Evolutionary conservation across 441 rosid genomes (phyloP).

Genomic region (Raphanus hybrid): DNA sequence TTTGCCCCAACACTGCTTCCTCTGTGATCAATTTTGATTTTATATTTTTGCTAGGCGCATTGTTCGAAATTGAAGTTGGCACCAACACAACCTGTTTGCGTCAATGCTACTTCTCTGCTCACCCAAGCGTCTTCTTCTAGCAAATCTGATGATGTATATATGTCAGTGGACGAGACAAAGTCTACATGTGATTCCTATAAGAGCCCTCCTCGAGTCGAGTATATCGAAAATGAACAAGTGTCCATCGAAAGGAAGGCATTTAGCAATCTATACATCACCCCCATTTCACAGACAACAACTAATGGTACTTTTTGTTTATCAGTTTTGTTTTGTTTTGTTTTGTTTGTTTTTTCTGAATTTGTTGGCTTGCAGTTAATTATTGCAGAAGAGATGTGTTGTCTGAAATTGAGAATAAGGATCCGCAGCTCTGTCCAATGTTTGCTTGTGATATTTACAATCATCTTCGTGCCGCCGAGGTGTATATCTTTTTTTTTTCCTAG

Average conservation of each 20-base stretch:
- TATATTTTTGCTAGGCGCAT: constrained; percentile 47
- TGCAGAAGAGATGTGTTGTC: constrained; percentile 63
- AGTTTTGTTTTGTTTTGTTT: neutral
- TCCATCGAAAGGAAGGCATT: constrained; percentile 68
- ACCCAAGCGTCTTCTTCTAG: constrained; percentile 58
- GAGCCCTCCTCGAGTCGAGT: constrained; percentile 77
- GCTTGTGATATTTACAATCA: constrained; percentile 88
- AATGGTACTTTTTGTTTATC: neutral
- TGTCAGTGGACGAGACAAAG: constrained; percentile 81
- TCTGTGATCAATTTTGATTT: neutral
- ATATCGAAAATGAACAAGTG: constrained; percentile 60
- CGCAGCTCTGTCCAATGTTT: constrained; percentile 82
- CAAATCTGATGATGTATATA: constrained; percentile 61
- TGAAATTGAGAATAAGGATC: constrained; percentile 50
- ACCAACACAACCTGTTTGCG: constrained; percentile 37
- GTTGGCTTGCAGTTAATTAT: constrained; percentile 50
- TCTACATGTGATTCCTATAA: constrained; percentile 79
- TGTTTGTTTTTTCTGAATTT: neutral
- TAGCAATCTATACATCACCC: constrained; percentile 76
- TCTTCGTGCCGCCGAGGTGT: constrained; percentile 77
- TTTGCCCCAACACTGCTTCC: neutral
- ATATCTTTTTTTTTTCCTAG: neutral
- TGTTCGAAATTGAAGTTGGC: constrained; percentile 58
- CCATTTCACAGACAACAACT: constrained; percentile 41
- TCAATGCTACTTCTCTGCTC: constrained; percentile 45